A percentile compares a stretch with the other conserved stretches of the same genome.
Evolutionary conservation across 768 basidiomycete species (phyloP).

Genomic region (Dioszegia hungarica): DNA sequence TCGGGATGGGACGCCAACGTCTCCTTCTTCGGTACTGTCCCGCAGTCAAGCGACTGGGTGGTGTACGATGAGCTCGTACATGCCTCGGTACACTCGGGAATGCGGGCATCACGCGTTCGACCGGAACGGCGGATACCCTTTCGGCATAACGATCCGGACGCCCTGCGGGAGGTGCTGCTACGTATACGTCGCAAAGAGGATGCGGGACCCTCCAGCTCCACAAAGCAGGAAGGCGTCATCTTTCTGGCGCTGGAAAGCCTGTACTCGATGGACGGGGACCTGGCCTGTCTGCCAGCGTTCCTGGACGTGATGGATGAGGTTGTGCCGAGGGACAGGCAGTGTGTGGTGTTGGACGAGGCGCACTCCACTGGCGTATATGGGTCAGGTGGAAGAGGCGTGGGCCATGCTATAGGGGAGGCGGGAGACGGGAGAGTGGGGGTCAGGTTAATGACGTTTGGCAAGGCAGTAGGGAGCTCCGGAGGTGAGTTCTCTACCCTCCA

Average conservation of each 20-base stretch:
- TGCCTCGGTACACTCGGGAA: slow-evolving; percentile 84
- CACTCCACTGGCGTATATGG: slow-evolving; percentile 91
- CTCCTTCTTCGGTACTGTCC: slow-evolving; percentile 74
- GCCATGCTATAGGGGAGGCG: slow-evolving; percentile 58
- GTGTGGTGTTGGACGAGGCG: slow-evolving; percentile 81
- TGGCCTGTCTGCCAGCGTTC: slow-evolving; percentile 68
- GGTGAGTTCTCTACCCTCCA: slow-evolving; percentile 55
- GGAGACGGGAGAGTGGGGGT: slow-evolving; percentile 68
- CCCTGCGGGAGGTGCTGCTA: slow-evolving; percentile 54
- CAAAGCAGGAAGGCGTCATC: slow-evolving; percentile 36
- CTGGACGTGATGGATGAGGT: slow-evolving; percentile 58
- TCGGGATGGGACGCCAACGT: slow-evolving; percentile 92
- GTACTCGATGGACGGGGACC: slow-evolving; percentile 95
- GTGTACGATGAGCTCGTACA: slow-evolving; percentile 84
- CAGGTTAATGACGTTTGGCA: slow-evolving; percentile 86
- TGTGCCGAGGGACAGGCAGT: slow-evolving; percentile 61
- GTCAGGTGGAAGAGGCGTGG: slow-evolving; percentile 67
- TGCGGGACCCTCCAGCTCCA: background rate
- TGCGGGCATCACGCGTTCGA: slow-evolving; percentile 58
- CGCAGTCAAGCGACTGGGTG: slow-evolving; percentile 69
- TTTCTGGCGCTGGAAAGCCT: slow-evolving; percentile 84
- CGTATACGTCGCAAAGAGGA: slow-evolving; percentile 49
- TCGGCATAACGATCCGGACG: slow-evolving; percentile 64
- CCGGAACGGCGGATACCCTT: slow-evolving; percentile 55
- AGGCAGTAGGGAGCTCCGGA: slow-evolving; percentile 77